Conservation (phyloP, 2,329 filamentous ascomycete species). For the Hymenoscyphus infarciens region DNA sequence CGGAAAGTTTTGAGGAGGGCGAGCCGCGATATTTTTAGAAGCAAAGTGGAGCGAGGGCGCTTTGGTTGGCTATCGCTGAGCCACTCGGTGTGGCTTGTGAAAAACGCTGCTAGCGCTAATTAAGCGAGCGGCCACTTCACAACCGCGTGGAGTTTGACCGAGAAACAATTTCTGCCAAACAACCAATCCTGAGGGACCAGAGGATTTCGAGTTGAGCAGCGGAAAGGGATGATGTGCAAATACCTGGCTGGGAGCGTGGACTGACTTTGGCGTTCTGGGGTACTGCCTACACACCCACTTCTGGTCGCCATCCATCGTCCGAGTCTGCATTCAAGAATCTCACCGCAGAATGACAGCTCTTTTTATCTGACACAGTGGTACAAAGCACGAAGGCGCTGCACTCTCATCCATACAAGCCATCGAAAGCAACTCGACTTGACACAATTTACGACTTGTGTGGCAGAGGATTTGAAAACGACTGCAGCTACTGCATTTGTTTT, state of each 20-base stretch:
- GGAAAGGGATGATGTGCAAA: not conserved
- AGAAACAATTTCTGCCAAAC: not conserved
- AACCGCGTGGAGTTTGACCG: not conserved
- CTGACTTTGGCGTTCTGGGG: not conserved
- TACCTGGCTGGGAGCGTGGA: not conserved
- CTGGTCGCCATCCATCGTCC: too few relatives aligned
- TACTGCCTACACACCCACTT: not conserved
- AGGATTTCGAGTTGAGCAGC: not conserved
- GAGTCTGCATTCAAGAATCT: not conserved
- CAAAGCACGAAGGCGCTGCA: not conserved
- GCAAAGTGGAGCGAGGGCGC: not conserved
- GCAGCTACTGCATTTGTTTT: not conserved
- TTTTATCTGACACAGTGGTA: not conserved
- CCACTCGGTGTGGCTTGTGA: not conserved
- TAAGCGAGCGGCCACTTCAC: not conserved
- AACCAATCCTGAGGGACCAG: not conserved
- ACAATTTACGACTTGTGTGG: not conserved
- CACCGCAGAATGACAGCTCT: not conserved
- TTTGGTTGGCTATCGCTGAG: not conserved
- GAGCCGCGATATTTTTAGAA: constrained; percentile 2
- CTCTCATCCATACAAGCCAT: not conserved
- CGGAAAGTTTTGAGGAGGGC: not conserved
- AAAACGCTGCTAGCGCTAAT: not conserved
- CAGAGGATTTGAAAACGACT: not conserved
- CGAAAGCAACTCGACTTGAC: not conserved